phyloP scores from a whole-genome alignment of 2,329 filamentous ascomycete genomes.

The Phialophora verrucosa region DNA sequence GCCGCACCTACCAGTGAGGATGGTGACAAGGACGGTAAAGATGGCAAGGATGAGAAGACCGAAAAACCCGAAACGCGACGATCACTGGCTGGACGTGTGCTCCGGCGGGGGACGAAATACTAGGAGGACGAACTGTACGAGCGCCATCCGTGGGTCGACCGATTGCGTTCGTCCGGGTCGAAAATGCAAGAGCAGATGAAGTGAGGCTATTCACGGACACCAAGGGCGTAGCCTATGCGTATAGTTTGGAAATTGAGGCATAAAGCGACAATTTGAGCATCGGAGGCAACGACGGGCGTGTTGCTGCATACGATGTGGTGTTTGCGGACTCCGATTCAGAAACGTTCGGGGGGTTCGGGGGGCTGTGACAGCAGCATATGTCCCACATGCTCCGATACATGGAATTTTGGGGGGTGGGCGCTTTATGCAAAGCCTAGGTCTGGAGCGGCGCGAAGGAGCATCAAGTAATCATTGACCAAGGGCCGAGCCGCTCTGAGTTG shows the following conservation, averaged over 20 bases:
- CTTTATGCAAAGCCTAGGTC: not conserved
- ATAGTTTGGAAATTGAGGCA: not conserved
- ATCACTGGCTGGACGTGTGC: conserved; percentile 22
- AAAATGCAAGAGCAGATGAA: not conserved
- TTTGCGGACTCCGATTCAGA: no score
- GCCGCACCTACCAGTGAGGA: conserved; percentile 1
- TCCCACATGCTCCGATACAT: no score
- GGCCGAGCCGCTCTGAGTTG: no score
- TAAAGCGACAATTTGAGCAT: not conserved
- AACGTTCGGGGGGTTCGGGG: no score
- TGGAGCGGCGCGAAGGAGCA: not conserved
- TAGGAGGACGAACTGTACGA: not conserved
- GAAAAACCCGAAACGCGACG: conserved; percentile 26
- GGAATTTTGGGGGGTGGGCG: not conserved
- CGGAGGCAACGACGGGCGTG: not conserved
- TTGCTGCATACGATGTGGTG: not conserved
- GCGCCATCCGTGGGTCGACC: not conserved
- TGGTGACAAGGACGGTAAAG: conserved; percentile 19
- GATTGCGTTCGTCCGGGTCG: not conserved
- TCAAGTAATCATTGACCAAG: not conserved
- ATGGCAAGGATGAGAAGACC: conserved; percentile 23
- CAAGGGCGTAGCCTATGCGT: not conserved
- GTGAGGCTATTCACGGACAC: not conserved
- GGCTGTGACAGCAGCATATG: not conserved
- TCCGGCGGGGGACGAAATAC: conserved; percentile 24